A percentile compares a stretch with the other conserved stretches of the same genome.
Conservation (phyloP, 2,329 filamentous ascomycete species). For the Neonectria faginata region DNA sequence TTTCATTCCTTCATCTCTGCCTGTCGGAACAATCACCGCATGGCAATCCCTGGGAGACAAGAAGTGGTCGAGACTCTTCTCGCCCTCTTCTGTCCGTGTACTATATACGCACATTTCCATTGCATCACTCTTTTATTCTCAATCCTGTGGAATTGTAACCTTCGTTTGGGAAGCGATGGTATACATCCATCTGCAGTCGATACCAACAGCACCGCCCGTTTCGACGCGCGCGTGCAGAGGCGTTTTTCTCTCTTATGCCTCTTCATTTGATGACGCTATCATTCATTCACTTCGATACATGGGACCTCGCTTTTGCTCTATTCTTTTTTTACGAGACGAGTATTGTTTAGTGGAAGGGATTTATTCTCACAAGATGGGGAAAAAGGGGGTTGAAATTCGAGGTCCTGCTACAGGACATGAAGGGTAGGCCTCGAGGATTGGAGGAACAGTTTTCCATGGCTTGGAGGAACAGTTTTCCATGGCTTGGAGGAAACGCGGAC, state of each 20-base stretch:
- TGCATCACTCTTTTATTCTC: conserved; percentile 22
- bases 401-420: conserved; percentile 45
- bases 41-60: conserved; percentile 24
- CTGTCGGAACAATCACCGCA: conserved; percentile 12
- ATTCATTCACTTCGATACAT: conserved; percentile 28
- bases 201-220: conserved; percentile 3
- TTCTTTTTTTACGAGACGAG: conserved; percentile 35
- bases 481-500: conserved; percentile 41
- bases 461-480: conserved; percentile 34
- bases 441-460: conserved; percentile 27
- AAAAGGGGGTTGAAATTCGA: conserved; percentile 34
- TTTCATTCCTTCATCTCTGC: conserved; percentile 21
- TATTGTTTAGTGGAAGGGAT: conserved; percentile 46
- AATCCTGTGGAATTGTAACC: conserved; percentile 4
- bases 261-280: conserved; percentile 34
- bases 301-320: conserved; percentile 2
- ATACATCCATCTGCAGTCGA: conserved; percentile 15
- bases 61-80: conserved; percentile 24
- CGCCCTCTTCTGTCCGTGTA: conserved; percentile 33
- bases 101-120: conserved; percentile 26
- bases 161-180: conserved; percentile 17
- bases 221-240: conserved; percentile 10
- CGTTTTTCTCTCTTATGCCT: conserved; percentile 29
- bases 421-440: conserved; percentile 41
- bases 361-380: conserved; percentile 32